These are phyloP conservation scores for Trichoderma koningii DNA, from an alignment of 2,329 filamentous ascomycete species.

Conservation along the genomic window DNA sequence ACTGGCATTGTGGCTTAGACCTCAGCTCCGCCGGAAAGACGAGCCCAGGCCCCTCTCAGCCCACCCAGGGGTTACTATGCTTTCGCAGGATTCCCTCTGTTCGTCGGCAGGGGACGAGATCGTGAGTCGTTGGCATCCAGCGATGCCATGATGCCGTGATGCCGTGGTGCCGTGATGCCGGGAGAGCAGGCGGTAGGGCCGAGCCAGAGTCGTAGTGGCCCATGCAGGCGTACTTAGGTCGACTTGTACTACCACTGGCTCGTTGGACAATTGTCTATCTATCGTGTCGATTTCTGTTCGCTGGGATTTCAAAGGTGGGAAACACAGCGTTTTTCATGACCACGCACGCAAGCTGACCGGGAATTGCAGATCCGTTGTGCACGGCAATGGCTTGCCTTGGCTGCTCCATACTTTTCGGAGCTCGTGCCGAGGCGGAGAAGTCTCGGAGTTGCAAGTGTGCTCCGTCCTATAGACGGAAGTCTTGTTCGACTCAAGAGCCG, in stretches of 20 bases:
- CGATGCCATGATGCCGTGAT: background rate
- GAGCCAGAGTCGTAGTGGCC: background rate
- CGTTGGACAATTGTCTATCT: too few species aligned
- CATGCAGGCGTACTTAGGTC: background rate
- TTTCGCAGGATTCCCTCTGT: too few species aligned
- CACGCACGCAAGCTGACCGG: background rate
- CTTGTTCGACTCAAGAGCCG: background rate
- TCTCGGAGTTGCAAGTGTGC: slow-evolving; percentile 3
- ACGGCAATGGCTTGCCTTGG: background rate
- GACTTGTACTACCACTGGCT: background rate
- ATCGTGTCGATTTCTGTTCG: background rate
- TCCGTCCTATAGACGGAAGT: background rate
- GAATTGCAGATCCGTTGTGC: background rate
- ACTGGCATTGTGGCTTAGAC: slow-evolving; percentile 19
- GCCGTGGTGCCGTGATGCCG: background rate
- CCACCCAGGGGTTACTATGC: background rate
- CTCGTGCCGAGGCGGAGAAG: slow-evolving; percentile 7
- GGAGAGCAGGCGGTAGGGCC: background rate
- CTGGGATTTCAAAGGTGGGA: background rate
- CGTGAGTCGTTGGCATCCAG: background rate
- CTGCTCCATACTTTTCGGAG: slow-evolving; percentile 1
- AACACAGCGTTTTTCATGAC: background rate
- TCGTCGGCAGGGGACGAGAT: background rate
- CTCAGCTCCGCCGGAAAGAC: slow-evolving; percentile 1
- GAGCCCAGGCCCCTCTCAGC: background rate